These are phyloP conservation scores for Hibiscus trionum DNA, from an alignment of 345 rosid species.

Conservation along the genomic window DNA sequence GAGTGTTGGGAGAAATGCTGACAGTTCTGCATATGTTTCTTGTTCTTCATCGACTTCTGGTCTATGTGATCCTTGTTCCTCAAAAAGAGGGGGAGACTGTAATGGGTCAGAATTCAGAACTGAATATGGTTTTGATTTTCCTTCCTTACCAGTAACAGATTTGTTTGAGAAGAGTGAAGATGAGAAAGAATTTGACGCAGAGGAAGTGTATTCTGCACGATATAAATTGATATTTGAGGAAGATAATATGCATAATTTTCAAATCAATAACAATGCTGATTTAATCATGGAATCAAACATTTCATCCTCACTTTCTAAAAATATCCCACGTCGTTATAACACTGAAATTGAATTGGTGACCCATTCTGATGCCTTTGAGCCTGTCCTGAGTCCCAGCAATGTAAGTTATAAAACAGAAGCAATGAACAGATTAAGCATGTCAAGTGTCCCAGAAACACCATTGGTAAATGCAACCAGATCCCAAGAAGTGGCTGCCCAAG, in stretches of 20 bases:
- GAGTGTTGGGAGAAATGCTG: slow-evolving; percentile 48
- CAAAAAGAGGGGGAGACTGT: slow-evolving; percentile 27
- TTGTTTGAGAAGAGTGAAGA: slow-evolving; percentile 59
- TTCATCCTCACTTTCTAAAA: slow-evolving; percentile 35
- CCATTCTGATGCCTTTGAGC: slow-evolving; percentile 31
- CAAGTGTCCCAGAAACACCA: slow-evolving; percentile 51
- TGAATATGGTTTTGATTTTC: slow-evolving; percentile 52
- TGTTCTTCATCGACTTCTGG: slow-evolving; percentile 37
- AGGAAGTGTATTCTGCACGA: slow-evolving; percentile 28
- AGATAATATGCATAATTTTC: slow-evolving; percentile 69
- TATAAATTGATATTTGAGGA: slow-evolving; percentile 37
- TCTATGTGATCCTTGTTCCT: slow-evolving; percentile 30
- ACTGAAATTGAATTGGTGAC: slow-evolving; percentile 52
- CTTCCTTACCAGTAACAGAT: slow-evolving; percentile 61
- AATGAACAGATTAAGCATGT: slow-evolving; percentile 46
- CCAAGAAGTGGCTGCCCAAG: slow-evolving; percentile 31
- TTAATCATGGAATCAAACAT: slow-evolving; percentile 56
- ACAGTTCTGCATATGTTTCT: slow-evolving; percentile 42
- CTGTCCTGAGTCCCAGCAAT: slow-evolving; percentile 27
- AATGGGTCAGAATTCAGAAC: slow-evolving; percentile 31
- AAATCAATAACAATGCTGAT: slow-evolving; percentile 63
- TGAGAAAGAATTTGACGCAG: slow-evolving; percentile 34
- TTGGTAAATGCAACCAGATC: slow-evolving; percentile 36
- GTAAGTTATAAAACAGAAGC: slow-evolving; percentile 30
- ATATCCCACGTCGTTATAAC: slow-evolving; percentile 17